Base-by-base conservation (phyloP, 1,284 basidiomycete species). In the Agroathelia rolfsii region DNA sequence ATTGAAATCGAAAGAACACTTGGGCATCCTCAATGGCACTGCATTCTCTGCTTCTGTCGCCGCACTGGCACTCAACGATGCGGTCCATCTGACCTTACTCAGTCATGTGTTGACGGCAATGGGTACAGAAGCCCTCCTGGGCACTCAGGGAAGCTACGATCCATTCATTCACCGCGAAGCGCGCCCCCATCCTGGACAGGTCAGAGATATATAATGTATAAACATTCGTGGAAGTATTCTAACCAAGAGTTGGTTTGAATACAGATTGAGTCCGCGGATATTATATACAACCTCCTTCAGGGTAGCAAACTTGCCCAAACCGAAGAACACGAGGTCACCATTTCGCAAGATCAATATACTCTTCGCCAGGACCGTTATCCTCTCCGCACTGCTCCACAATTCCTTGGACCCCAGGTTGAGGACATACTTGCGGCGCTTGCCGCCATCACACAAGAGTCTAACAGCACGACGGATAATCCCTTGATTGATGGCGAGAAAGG, bases 131-230 rank as follows among this genome's bases (percentile, higher is more conserved):
- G 87, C 86, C 7, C 70, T 85, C 42, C 55, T 72, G 27, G 85
- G 86, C 5, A 70, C 75, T 13, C 72, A 72, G 28, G 79, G 69
- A 7, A 80, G 76, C 0, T 87, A 84, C 50, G 76, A 78, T 45
- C 72, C 79, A 1, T 92, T 93, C 61, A 85, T 92, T 38, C 79
- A 84, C 51, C 66, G 74, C 36, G 59, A 72, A 24, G 76, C 80
- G 10, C 72, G 87, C 17, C 87, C 87, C n/a, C 88, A 92, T 51
- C 80, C 85, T 3, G 87, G 87, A 29, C 88, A 90, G 59, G 71
- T 73, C 41, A 37, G 26, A 34, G 22, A 26, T 35, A 24, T 28
- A 25, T 32, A 15, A 35, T 24, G 11, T 27, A 41, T 27, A 30
- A 21, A 34, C n/a, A n/a, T n/a, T n/a, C n/a, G n/a, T n/a, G n/a